Base-by-base conservation (phyloP, 805 yeast genomes). In the Brettanomyces naardenensis region DNA sequence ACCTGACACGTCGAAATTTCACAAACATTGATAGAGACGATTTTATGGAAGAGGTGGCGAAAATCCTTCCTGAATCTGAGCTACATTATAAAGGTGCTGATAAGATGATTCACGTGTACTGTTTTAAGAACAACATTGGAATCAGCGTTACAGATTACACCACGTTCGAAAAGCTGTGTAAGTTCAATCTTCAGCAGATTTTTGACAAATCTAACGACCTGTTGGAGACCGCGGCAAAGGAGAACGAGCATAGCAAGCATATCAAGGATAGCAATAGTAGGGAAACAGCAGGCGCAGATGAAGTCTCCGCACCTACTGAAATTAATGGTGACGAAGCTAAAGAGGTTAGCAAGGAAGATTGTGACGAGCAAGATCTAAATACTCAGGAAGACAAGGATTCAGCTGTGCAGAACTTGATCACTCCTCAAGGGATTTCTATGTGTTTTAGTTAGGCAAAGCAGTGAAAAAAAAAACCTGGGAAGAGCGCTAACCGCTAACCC, bases 101-200 rank as follows among this genome's bases (percentile, higher is more conserved):
- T 43, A 78, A 80, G 52, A 64, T 92, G 48, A 73, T 92, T 34
- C 54, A 90, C 37, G 82, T 92, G 3, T 95, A 87, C 56, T 84
- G 96, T 54, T 90, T 80, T 62, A 90, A 89, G 63, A 82, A 76
- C 44, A 83, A 84, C 44, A 71, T 92, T 25, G 98, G 98, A 5
- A 78, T 86, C 74, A 69, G 92, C 46, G 90, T 88, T 5, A 87
- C 86, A 2, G 71, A 74, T 39, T 52, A 49, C 17, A 28, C 35
- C 3, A 73, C 74, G 39, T 86, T 75, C 50, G 77, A 73, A 18
- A 61, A 67, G 45, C 69, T 72, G 42, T 78, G 75, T 49, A 79
- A 78, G 52, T 87, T 72, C 60, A 92, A 92, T 54, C 60, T 92
- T 30, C 90, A 86, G 53, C 94, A 83, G 61, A 80, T 90, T 14